Evolutionary conservation across 768 basidiomycete genomes (phyloP).

Genomic region (Lentinus brumalis): DNA sequence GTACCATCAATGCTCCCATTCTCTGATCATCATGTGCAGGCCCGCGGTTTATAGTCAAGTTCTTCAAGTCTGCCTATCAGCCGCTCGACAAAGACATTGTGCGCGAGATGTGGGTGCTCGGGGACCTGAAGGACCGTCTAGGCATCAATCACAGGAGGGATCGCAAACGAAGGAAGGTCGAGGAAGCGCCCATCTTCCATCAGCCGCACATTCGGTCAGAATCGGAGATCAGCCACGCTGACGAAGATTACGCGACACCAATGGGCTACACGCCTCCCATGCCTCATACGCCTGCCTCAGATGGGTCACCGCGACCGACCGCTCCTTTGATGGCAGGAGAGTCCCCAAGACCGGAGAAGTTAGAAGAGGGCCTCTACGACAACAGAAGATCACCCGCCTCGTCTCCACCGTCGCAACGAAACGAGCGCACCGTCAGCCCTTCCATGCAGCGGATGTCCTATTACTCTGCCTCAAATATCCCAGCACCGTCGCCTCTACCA

Average conservation of each 20-base stretch:
- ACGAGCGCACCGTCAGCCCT: conserved; percentile 12
- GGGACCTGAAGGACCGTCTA: conserved; percentile 79
- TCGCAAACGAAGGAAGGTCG: conserved; percentile 46
- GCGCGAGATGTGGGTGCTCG: conserved; percentile 87
- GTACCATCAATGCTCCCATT: neutral
- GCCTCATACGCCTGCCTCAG: conserved; percentile 13
- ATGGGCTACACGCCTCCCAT: conserved; percentile 18
- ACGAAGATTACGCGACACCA: conserved; percentile 30
- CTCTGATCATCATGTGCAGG: conserved; percentile 43
- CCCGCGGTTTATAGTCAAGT: conserved; percentile 83
- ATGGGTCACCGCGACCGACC: conserved; percentile 23
- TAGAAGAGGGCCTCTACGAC: conserved; percentile 7
- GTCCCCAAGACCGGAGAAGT: conserved; percentile 11
- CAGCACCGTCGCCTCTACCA: conserved; percentile 59
- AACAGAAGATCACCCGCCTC: conserved; percentile 2
- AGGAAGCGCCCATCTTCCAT: conserved; percentile 73
- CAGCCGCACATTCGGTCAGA: conserved; percentile 63
- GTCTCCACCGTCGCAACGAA: conserved; percentile 3
- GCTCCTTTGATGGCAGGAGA: conserved; percentile 17
- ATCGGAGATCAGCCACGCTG: conserved; percentile 50
- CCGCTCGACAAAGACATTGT: conserved; percentile 90
- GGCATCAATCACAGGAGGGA: conserved; percentile 67
- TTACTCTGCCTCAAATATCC: conserved; percentile 55
- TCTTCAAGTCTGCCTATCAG: conserved; percentile 63
- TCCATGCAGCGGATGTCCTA: conserved; percentile 46